Evolutionary conservation across 208 protist species (phyloP).

Genomic region (Lotmaria passim): DNA sequence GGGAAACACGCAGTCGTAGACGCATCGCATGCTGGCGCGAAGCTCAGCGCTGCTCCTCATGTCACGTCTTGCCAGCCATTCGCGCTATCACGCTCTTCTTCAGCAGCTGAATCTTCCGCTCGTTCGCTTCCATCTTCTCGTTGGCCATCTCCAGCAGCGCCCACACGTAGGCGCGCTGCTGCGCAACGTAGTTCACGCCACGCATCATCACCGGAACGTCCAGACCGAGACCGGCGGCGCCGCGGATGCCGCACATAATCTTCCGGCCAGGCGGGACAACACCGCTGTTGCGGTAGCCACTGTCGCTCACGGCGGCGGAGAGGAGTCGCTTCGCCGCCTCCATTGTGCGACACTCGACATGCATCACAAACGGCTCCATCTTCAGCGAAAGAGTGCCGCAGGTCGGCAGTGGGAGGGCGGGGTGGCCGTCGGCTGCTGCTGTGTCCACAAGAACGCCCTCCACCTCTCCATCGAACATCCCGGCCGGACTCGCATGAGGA

Average conservation of each 20-base stretch:
- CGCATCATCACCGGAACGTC: slow-evolving; percentile 80
- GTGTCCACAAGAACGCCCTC: slow-evolving; percentile 52
- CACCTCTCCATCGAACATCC: slow-evolving; percentile 53
- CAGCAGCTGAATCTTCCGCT: slow-evolving; percentile 54
- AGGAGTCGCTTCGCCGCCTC: slow-evolving; percentile 74
- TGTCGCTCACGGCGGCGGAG: slow-evolving; percentile 67
- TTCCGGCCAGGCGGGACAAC: slow-evolving; percentile 78
- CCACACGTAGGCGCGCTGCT: slow-evolving; percentile 75
- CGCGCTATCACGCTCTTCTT: slow-evolving; percentile 43
- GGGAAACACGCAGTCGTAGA: too few species aligned
- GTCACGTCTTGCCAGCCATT: neutral
- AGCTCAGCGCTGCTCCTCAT: slow-evolving; percentile 11
- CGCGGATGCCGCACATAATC: slow-evolving; percentile 85
- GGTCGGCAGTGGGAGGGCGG: slow-evolving; percentile 30
- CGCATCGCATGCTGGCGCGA: too few species aligned
- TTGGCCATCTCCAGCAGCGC: slow-evolving; percentile 70
- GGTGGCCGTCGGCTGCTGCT: neutral
- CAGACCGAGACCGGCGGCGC: slow-evolving; percentile 62
- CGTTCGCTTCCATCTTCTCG: slow-evolving; percentile 81
- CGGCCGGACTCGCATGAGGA: neutral
- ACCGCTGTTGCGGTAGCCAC: slow-evolving; percentile 87
- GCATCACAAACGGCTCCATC: slow-evolving; percentile 91
- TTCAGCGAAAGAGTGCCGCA: slow-evolving; percentile 74
- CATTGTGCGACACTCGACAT: slow-evolving; percentile 86
- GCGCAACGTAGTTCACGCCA: slow-evolving; percentile 64